phyloP scores from a whole-genome alignment of 2,329 filamentous ascomycete species.

The Harringtonia lauricola region DNA sequence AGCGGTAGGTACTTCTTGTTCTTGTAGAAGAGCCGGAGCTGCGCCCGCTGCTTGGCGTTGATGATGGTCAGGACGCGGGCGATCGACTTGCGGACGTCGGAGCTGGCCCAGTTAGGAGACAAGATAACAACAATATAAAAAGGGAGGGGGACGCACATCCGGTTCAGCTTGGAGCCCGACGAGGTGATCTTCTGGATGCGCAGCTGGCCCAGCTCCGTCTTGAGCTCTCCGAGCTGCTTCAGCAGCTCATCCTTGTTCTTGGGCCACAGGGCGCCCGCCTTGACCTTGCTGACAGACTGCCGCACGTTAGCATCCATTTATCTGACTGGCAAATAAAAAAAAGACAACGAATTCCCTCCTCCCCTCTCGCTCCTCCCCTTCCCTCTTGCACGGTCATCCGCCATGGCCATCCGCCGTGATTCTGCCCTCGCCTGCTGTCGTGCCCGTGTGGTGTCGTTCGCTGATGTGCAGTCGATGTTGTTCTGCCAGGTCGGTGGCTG shows the following conservation, averaged over 20 bases:
- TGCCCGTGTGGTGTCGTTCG: too few species aligned
- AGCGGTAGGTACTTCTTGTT: slow-evolving; percentile 99
- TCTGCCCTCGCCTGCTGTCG: too few species aligned
- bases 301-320: too few species aligned
- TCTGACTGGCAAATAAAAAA: slow-evolving; percentile 3
- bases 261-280: slow-evolving; percentile 92
- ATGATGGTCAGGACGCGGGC: slow-evolving; percentile 98
- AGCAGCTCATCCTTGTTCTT: slow-evolving; percentile 99
- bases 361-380: neutral
- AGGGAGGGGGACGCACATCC: slow-evolving; percentile 59
- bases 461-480: too few species aligned
- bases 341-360: neutral
- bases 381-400: too few species aligned
- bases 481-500: too few species aligned
- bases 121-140: slow-evolving; percentile 9
- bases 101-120: slow-evolving; percentile 51
- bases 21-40: slow-evolving; percentile 99
- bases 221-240: slow-evolving; percentile 90
- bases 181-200: slow-evolving; percentile 98
- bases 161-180: slow-evolving; percentile 89
- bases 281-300: slow-evolving; percentile 63
- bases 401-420: too few species aligned
- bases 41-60: slow-evolving; percentile 97
- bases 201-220: slow-evolving; percentile 91
- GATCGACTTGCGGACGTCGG: slow-evolving; percentile 99